A percentile compares a stretch with the other conserved stretches of the same genome.
Conservation (phyloP, 2,329 filamentous ascomycete species). For the Alternaria novae-zelandiae region DNA sequence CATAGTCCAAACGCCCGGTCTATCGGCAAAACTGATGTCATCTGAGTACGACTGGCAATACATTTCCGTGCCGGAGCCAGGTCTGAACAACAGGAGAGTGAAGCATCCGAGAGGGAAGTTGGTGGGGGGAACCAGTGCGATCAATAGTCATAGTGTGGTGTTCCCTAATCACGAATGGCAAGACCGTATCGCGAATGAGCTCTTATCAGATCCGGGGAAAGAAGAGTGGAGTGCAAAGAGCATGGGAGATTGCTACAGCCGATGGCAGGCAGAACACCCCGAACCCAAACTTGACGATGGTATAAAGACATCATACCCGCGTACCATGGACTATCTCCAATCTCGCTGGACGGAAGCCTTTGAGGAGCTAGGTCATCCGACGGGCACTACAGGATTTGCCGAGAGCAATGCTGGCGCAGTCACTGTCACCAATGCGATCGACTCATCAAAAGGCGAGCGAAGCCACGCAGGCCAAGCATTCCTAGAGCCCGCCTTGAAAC, state of each 20-base stretch:
- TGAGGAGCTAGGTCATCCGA: conserved; percentile 22
- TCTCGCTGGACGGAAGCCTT: conserved; percentile 17
- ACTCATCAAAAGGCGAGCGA: conserved; percentile 22
- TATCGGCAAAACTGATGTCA: conserved; percentile 9
- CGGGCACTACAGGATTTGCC: conserved; percentile 12
- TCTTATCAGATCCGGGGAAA: conserved; percentile 14
- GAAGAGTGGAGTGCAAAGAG: conserved; percentile 15
- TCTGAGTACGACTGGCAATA: conserved; percentile 21
- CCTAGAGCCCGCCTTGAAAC: conserved; percentile 22
- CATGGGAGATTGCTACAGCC: conserved; percentile 21
- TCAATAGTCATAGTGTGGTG: conserved; percentile 28
- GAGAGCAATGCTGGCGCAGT: conserved; percentile 19
- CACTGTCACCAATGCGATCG: conserved; percentile 25
- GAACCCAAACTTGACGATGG: not conserved
- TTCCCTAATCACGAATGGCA: conserved; percentile 28
- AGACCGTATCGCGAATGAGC: conserved; percentile 19
- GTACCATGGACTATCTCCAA: conserved; percentile 20
- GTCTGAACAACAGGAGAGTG: conserved; percentile 17
- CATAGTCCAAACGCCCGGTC: conserved; percentile 21
- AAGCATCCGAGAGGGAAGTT: conserved; percentile 27
- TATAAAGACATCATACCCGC: conserved; percentile 21
- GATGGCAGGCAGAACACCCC: conserved; percentile 16
- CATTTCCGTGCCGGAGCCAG: conserved; percentile 14
- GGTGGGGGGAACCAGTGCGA: conserved; percentile 26
- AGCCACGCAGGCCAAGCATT: conserved; percentile 28